A percentile compares a stretch with the other conserved stretches of the same genome.
phyloP scores from a whole-genome alignment of 2,329 filamentous ascomycete genomes.

The Colletotrichum camelliae region DNA sequence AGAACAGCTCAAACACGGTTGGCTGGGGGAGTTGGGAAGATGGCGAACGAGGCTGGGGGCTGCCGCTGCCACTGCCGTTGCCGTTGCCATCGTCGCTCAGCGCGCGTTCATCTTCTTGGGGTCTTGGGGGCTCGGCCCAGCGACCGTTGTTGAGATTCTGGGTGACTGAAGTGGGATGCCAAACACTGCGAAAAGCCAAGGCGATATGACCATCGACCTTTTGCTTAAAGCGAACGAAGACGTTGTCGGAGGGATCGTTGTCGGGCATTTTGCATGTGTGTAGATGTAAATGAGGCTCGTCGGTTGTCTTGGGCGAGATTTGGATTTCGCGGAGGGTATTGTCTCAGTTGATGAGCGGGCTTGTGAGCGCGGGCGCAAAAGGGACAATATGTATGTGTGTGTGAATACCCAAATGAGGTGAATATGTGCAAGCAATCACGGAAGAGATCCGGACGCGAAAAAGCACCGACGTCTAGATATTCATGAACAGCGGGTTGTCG shows the following conservation, averaged over 20 bases:
- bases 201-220: slow-evolving; percentile 43
- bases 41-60: neutral
- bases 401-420: neutral
- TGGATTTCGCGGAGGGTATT: neutral
- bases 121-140: slow-evolving; percentile 9
- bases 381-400: neutral
- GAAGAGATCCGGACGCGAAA: slow-evolving; percentile 11
- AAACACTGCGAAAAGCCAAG: slow-evolving; percentile 29
- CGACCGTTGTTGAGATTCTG: slow-evolving; percentile 26
- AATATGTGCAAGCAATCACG: slow-evolving; percentile 2
- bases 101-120: neutral
- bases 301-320: neutral
- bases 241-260: slow-evolving; percentile 29
- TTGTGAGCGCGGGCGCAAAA: neutral
- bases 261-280: slow-evolving; percentile 9
- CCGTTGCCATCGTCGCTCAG: neutral
- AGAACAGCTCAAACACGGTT: slow-evolving; percentile 11
- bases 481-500: neutral
- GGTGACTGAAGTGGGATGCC: slow-evolving; percentile 30
- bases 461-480: neutral
- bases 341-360: slow-evolving; percentile 13
- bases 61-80: neutral
- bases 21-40: neutral
- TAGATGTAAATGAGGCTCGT: neutral
- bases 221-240: slow-evolving; percentile 47